These are phyloP conservation scores for Podospora australis DNA, from an alignment of 495 filamentous ascomycete genomes.

Conservation along the genomic window DNA sequence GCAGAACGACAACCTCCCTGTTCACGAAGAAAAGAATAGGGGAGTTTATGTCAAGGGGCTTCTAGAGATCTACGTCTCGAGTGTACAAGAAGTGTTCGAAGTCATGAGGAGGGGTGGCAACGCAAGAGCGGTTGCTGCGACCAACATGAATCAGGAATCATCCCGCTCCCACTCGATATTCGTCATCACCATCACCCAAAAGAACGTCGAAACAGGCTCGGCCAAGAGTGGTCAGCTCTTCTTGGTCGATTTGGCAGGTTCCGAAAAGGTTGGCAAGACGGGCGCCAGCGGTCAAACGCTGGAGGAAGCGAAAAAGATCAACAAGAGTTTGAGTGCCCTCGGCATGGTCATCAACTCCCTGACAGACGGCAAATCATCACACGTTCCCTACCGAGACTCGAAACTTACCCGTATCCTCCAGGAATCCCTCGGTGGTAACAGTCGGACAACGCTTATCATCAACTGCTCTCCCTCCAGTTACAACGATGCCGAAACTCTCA, in stretches of 20 bases:
- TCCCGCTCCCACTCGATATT: slow-evolving; percentile 98
- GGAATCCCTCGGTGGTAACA: slow-evolving; percentile 95
- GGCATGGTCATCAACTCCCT: slow-evolving; percentile 99
- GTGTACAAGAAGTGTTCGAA: slow-evolving; percentile 92
- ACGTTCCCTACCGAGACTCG: slow-evolving; percentile 95
- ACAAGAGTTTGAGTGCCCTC: slow-evolving; percentile 95
- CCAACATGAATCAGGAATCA: slow-evolving; percentile 99
- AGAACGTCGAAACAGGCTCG: slow-evolving; percentile 95
- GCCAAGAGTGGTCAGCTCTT: slow-evolving; percentile 95
- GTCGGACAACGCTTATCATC: slow-evolving; percentile 92
- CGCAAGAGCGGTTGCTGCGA: slow-evolving; percentile 89
- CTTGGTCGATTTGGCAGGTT: slow-evolving; percentile 94
- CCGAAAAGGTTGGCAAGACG: slow-evolving; percentile 97
- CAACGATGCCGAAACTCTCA: slow-evolving; percentile 92
- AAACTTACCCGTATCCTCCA: slow-evolving; percentile 96
- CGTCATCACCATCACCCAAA: slow-evolving; percentile 93
- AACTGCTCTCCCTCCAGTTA: slow-evolving; percentile 98
- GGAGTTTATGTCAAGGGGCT: slow-evolving; percentile 97
- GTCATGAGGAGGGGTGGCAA: slow-evolving; percentile 91
- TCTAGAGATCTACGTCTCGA: slow-evolving; percentile 90
- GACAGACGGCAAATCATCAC: slow-evolving; percentile 96
- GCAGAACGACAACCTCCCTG: slow-evolving; percentile 89
- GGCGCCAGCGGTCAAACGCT: slow-evolving; percentile 95
- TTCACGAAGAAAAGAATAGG: slow-evolving; percentile 93
- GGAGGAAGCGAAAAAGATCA: slow-evolving; percentile 99